Percentiles rank a stretch among this genome's conserved stretches.
These are phyloP conservation scores for Yarrowia sp. DNA, from an alignment of 805 yeast genomes.

Conservation along the genomic window DNA sequence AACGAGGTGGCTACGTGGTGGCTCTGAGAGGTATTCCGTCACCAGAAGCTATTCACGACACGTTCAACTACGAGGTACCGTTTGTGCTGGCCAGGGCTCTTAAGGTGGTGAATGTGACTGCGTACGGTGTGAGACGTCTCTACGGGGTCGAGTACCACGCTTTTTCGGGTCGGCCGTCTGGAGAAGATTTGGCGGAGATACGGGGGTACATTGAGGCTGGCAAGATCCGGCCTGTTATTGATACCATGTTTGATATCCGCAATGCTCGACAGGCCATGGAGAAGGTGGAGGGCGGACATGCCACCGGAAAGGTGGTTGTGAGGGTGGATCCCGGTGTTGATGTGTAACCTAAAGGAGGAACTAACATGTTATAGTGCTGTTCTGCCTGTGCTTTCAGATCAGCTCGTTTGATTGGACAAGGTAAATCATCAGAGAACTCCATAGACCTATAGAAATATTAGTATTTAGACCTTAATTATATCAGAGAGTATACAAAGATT, in stretches of 20 bases:
- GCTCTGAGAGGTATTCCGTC: slow-evolving; percentile 1
- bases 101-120: neutral
- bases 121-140: neutral
- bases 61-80: neutral
- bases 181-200: neutral
- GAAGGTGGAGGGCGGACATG: neutral
- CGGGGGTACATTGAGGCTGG: neutral
- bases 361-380: too few relatives aligned
- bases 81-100: neutral
- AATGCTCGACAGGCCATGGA: neutral
- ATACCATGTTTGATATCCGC: neutral
- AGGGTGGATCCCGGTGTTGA: neutral
- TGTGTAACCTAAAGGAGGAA: neutral
- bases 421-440: too few relatives aligned
- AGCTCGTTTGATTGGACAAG: too few relatives aligned
- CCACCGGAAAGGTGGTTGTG: neutral
- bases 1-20: neutral
- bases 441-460: too few relatives aligned
- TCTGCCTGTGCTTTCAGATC: too few relatives aligned
- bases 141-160: slow-evolving; percentile 2
- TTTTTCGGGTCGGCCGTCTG: neutral
- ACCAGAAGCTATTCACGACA: slow-evolving; percentile 1
- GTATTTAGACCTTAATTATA: too few relatives aligned
- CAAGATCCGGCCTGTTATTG: neutral
- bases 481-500: too few relatives aligned